Evolutionary conservation across 176 grass and related monocot genomes (phyloP).

Genomic region (Coix lacrymajobi): DNA sequence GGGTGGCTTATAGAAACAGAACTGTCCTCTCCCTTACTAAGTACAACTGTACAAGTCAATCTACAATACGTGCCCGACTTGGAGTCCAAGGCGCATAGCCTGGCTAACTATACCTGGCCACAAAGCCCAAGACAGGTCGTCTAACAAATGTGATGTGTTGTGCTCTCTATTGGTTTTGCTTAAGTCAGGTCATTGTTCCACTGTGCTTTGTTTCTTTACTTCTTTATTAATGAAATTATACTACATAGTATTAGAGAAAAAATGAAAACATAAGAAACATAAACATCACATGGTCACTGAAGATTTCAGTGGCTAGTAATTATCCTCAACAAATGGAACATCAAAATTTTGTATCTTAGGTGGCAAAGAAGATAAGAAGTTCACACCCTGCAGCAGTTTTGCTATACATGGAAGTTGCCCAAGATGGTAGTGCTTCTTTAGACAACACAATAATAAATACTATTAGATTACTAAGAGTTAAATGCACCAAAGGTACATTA

Average conservation of each 20-base stretch:
- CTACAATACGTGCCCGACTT: neutral
- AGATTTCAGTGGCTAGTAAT: neutral
- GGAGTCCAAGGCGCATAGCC: neutral
- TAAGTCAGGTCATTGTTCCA: neutral
- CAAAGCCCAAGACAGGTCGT: neutral
- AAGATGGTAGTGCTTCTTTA: neutral
- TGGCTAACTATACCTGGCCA: neutral
- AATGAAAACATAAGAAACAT: neutral
- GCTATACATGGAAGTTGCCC: neutral
- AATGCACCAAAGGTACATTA: neutral
- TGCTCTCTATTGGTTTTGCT: neutral
- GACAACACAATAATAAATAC: neutral
- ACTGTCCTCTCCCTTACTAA: neutral
- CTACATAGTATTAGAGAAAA: neutral
- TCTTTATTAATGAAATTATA: neutral
- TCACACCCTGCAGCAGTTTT: neutral
- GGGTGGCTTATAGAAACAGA: neutral
- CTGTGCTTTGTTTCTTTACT: neutral
- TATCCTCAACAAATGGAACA: neutral
- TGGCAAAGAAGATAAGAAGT: neutral
- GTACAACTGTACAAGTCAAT: neutral
- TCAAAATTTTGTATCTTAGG: neutral
- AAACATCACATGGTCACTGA: conserved; percentile 5
- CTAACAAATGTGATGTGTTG: neutral
- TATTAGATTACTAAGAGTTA: neutral